Base-by-base conservation (phyloP, 805 yeast genomes). In the Candida vaughaniae region DNA sequence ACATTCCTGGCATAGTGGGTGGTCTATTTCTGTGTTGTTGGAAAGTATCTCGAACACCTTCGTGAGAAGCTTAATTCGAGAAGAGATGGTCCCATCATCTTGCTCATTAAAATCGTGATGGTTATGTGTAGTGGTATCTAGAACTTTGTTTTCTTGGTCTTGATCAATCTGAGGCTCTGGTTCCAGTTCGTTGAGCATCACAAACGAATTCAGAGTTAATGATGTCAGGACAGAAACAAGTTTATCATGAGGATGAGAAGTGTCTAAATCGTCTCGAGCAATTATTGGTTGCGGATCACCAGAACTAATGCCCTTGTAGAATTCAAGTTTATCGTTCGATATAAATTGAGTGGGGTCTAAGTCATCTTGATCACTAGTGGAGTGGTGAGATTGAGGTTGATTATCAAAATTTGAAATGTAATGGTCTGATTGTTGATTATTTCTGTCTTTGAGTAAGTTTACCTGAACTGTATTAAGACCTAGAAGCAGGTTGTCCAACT, bases 1-100 rank as follows among this genome's bases (percentile, higher is more conserved):
- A 58, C 99, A 93, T 29, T 90, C 97, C 16, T 72, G 71, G 50
- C 98, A 91, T 11, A 93, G 78, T 0, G 99, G 99, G 52, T 66
- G 72, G 45, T 87, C 95, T 11, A 91, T 72, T 42, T 82, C 88
- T 35, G 82, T 81, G 43, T 84, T 82, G 10, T 46, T 47, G 0
- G 93, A 82, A 5, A 91, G 60, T 2, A 85, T 69, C 44, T 83
- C 82, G 55, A 87, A 89, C 2, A 91, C 73, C 25, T 75, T 77
- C 2, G 77, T 78, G 22, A 88, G 56, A 0, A 79, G 69, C 31
- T 72, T 71, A 16, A 79, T 58, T 29, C 80, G 60, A 4, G 66
- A 61, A 0, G 84, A 74, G 2, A 78, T 62, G 6, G 38, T 9
- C 12, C 39, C 41, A 12, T 27, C 42, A 12, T 37, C 20, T 9